phyloP scores from a whole-genome alignment of 2,329 filamentous ascomycete genomes.

The Alternaria sp. region DNA sequence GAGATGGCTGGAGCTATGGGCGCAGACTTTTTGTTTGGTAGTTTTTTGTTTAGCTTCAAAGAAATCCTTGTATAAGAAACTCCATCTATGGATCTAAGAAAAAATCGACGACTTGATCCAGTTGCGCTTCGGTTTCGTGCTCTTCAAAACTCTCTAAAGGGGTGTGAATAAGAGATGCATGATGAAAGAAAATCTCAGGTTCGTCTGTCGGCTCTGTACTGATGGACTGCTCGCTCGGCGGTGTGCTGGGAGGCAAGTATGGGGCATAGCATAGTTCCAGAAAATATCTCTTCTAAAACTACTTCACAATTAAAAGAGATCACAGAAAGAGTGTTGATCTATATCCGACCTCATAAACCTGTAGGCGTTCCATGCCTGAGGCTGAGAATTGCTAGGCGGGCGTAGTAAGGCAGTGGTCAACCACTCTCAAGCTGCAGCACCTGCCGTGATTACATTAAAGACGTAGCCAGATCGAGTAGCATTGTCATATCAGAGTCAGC shows the following conservation, averaged over 20 bases:
- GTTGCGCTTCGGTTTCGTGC: too few relatives aligned
- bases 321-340: background rate
- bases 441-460: background rate
- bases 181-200: background rate
- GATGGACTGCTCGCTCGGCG: background rate
- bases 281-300: background rate
- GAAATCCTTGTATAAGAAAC: background rate
- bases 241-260: background rate
- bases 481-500: background rate
- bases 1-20: too few relatives aligned
- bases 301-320: background rate
- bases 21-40: too few relatives aligned
- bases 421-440: background rate
- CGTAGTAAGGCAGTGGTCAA: background rate
- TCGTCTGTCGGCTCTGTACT: background rate
- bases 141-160: background rate
- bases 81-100: too few relatives aligned
- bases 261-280: background rate
- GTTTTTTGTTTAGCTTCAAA: too few relatives aligned
- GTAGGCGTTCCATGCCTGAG: background rate
- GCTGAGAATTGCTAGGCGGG: too few relatives aligned
- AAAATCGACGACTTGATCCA: background rate
- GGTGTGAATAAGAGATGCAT: background rate
- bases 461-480: background rate
- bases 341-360: background rate